These are phyloP conservation scores for Achaetomium macrosporum DNA, from an alignment of 2,329 filamentous ascomycete genomes.

Conservation along the genomic window DNA sequence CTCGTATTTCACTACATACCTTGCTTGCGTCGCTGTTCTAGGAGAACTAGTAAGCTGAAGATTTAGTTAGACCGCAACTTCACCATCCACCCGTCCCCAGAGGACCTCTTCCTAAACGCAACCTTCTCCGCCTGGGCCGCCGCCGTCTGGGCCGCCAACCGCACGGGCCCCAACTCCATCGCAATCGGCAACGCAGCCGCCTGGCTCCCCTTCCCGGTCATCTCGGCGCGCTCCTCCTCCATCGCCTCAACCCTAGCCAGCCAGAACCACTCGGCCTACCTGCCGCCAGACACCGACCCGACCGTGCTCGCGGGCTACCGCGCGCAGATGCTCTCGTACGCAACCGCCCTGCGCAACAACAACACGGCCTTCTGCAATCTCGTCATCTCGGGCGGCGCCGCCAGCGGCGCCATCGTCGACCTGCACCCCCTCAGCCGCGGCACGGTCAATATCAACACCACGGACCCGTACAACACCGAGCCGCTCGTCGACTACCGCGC, in stretches of 20 bases:
- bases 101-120: slow-evolving; percentile 28
- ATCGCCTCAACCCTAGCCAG: slow-evolving; percentile 26
- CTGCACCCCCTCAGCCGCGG: slow-evolving; percentile 38
- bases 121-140: slow-evolving; percentile 29
- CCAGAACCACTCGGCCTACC: slow-evolving; percentile 31
- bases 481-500: slow-evolving; percentile 36
- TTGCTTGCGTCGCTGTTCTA: too few species aligned
- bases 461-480: slow-evolving; percentile 29
- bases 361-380: slow-evolving; percentile 31
- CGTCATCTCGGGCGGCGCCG: slow-evolving; percentile 25
- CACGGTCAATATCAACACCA: slow-evolving; percentile 33
- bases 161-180: slow-evolving; percentile 28
- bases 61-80: slow-evolving; percentile 21
- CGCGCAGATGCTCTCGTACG: slow-evolving; percentile 29
- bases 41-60: too few species aligned
- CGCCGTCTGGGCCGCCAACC: slow-evolving; percentile 19
- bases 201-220: slow-evolving; percentile 32
- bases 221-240: slow-evolving; percentile 24
- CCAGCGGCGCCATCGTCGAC: slow-evolving; percentile 31
- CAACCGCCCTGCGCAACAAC: slow-evolving; percentile 26
- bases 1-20: not conserved
- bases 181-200: slow-evolving; percentile 28
- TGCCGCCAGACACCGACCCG: slow-evolving; percentile 30
- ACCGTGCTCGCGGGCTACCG: slow-evolving; percentile 35
- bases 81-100: slow-evolving; percentile 27